Evolutionary conservation across 2,329 filamentous ascomycete genomes (phyloP).

Genomic region (Karstenula rhodostoma): DNA sequence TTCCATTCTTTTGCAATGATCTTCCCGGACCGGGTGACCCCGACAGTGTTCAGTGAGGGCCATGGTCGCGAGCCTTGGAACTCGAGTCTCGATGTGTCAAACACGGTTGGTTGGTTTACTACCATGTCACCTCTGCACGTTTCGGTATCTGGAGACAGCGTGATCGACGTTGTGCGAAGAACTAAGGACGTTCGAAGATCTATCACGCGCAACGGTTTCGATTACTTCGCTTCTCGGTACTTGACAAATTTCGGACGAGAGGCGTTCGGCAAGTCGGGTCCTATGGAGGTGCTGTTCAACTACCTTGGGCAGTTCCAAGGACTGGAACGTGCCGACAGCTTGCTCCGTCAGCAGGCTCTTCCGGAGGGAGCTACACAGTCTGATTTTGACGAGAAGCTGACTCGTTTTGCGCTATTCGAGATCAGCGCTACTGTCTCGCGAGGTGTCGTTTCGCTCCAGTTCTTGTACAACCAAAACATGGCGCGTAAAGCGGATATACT

Average conservation of each 20-base stretch:
- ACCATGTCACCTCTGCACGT: constrained; percentile 19
- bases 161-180: background rate
- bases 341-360: constrained; percentile 9
- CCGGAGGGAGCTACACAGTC: constrained; percentile 1
- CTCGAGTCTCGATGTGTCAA: constrained; percentile 22
- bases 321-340: constrained; percentile 59
- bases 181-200: constrained; percentile 4
- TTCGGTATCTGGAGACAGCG: background rate
- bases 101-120: constrained; percentile 31
- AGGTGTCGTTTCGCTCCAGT: constrained; percentile 14
- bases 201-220: constrained; percentile 2
- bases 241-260: background rate
- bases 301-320: constrained; percentile 58
- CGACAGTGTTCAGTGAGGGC: constrained; percentile 40
- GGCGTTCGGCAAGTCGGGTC: background rate
- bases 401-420: constrained; percentile 22
- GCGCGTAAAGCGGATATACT: constrained; percentile 19
- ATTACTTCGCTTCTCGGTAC: constrained; percentile 2
- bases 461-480: constrained; percentile 25
- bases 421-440: constrained; percentile 17
- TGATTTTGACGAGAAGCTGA: constrained; percentile 5
- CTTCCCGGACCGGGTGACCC: constrained; percentile 56
- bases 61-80: constrained; percentile 37
- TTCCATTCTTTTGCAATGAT: constrained; percentile 56
- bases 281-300: constrained; percentile 64